Percentiles rank a stretch among this genome's conserved stretches.
Evolutionary conservation across 179 eudicot species (phyloP).

Genomic region (Patellifolia procumbens): DNA sequence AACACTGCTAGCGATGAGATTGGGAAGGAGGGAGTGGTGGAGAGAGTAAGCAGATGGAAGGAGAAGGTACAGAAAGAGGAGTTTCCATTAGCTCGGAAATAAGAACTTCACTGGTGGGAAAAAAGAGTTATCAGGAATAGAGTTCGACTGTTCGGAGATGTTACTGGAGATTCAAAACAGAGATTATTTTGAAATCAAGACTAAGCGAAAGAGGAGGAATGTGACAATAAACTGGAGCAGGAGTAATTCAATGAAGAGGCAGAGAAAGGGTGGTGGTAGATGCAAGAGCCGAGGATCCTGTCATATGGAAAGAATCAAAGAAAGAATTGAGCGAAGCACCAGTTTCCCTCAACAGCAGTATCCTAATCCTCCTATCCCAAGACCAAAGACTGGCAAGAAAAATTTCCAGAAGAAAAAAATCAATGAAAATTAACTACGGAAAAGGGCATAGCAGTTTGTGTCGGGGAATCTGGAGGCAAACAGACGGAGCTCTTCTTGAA

Average conservation of each 20-base stretch:
- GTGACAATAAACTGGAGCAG: slow-evolving; percentile 72
- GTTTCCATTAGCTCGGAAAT: slow-evolving; percentile 77
- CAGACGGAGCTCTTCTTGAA: slow-evolving; percentile 94
- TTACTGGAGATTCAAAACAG: slow-evolving; percentile 72
- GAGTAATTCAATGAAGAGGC: slow-evolving; percentile 64
- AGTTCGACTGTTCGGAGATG: slow-evolving; percentile 92
- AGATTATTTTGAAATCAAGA: slow-evolving; percentile 82
- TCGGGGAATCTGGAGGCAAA: slow-evolving; percentile 98
- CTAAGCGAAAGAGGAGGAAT: slow-evolving; percentile 61
- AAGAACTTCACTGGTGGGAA: slow-evolving; percentile 85
- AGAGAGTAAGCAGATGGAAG: slow-evolving; percentile 79
- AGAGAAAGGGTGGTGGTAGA: slow-evolving; percentile 42
- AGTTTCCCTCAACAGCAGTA: slow-evolving; percentile 36
- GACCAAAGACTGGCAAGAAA: slow-evolving; percentile 47
- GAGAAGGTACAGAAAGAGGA: slow-evolving; percentile 83
- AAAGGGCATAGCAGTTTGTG: slow-evolving; percentile 84
- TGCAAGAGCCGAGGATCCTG: slow-evolving; percentile 83
- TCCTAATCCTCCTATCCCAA: slow-evolving; percentile 38
- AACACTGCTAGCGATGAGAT: slow-evolving; percentile 71
- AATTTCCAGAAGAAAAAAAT: slow-evolving; percentile 53
- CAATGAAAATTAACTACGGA: slow-evolving; percentile 66
- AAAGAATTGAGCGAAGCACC: slow-evolving; percentile 86
- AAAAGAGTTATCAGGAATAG: slow-evolving; percentile 86
- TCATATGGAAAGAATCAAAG: slow-evolving; percentile 88
- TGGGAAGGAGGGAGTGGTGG: slow-evolving; percentile 97